Conservation (phyloP, 2,329 filamentous ascomycete genomes). For the Paraconiothyrium sp. region DNA sequence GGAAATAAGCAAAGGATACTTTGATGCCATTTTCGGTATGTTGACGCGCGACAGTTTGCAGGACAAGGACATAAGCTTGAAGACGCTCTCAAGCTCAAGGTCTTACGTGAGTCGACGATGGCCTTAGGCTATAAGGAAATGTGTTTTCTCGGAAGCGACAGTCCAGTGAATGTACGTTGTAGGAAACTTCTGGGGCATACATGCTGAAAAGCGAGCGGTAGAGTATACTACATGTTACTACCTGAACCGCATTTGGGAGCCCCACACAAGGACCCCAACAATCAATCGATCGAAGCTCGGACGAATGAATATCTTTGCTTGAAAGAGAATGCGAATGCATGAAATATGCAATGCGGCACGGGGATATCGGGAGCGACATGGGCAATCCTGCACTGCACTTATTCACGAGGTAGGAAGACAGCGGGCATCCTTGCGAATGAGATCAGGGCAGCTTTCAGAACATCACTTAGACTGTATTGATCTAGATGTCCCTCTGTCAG, state of each 20-base stretch:
- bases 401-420: not conserved
- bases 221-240: not conserved
- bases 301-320: not conserved
- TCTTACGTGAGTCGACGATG: not conserved
- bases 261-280: not conserved
- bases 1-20: not conserved
- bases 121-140: too few species aligned
- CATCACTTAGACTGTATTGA: not conserved
- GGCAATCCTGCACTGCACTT: not conserved
- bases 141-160: not conserved
- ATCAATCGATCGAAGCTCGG: not conserved
- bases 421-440: not conserved
- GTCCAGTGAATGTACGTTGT: not conserved
- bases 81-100: not conserved
- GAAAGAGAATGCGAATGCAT: not conserved
- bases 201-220: not conserved
- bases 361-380: not conserved
- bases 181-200: not conserved
- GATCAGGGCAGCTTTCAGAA: not conserved
- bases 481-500: too few species aligned
- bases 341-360: not conserved
- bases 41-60: not conserved
- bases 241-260: not conserved
- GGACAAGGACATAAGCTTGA: not conserved
- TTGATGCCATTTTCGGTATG: not conserved